phyloP scores from a whole-genome alignment of 371 early-diverging fungal species.

The Zopfochytrium polystomum region DNA sequence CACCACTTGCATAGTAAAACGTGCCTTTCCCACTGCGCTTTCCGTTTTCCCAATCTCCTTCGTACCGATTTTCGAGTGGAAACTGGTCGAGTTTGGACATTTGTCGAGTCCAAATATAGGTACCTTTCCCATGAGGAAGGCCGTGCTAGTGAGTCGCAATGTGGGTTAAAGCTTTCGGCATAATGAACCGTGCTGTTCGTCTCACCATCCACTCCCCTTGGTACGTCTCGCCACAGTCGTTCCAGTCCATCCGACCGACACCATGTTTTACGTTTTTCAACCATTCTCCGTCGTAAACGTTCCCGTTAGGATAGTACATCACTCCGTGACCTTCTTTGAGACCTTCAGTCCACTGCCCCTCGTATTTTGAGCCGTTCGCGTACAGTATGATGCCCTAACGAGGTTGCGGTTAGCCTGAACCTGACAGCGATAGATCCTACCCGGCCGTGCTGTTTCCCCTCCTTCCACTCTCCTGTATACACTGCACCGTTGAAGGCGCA shows the following conservation, averaged over 20 bases:
- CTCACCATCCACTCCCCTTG: slow-evolving; percentile 50
- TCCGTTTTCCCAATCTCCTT: slow-evolving; percentile 45
- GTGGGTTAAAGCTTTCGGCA: neutral
- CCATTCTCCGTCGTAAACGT: slow-evolving; percentile 54
- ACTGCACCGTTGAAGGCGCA: slow-evolving; percentile 9
- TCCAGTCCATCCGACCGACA: slow-evolving; percentile 48
- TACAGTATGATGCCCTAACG: slow-evolving; percentile 31
- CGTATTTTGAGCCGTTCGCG: slow-evolving; percentile 22
- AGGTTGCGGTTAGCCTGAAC: neutral
- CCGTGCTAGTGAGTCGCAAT: slow-evolving; percentile 27
- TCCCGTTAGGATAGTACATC: slow-evolving; percentile 52
- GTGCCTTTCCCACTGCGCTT: slow-evolving; percentile 43
- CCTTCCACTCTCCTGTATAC: slow-evolving; percentile 45
- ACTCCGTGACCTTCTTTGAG: slow-evolving; percentile 44
- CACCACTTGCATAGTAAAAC: slow-evolving; percentile 49
- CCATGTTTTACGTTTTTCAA: slow-evolving; percentile 42
- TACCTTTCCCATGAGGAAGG: slow-evolving; percentile 44
- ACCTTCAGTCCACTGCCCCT: slow-evolving; percentile 43
- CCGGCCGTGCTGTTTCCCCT: slow-evolving; percentile 43
- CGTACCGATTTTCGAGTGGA: slow-evolving; percentile 45
- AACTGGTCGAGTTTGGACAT: slow-evolving; percentile 28
- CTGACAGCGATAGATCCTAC: slow-evolving; percentile 8
- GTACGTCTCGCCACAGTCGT: slow-evolving; percentile 41
- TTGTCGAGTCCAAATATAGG: slow-evolving; percentile 41
- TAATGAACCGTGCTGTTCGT: neutral